A percentile compares a stretch with the other conserved stretches of the same genome.
Conservation (phyloP, 352 stramenopile species). For the Phytophthora ramorum region DNA sequence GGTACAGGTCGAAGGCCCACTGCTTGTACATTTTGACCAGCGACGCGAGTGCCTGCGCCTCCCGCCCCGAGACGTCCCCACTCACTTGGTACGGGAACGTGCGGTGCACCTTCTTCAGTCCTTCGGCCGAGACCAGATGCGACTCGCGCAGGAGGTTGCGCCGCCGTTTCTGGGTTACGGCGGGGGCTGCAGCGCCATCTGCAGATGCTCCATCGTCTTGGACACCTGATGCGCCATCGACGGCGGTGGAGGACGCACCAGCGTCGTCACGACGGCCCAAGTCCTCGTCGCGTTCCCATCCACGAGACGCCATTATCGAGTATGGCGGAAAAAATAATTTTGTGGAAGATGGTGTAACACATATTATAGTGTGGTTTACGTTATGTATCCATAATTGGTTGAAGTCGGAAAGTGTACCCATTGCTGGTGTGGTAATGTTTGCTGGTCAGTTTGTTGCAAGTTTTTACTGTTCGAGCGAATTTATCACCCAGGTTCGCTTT, state of each 20-base stretch:
- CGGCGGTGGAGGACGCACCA: not conserved
- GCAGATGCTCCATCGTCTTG: constrained; percentile 16
- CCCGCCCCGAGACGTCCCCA: constrained; percentile 58
- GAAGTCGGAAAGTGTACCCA: constrained; percentile 15
- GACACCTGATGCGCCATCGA: constrained; percentile 2
- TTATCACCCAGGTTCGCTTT: no score
- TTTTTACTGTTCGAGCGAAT: constrained; percentile 20
- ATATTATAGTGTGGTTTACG: constrained; percentile 1
- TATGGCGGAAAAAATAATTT: not conserved
- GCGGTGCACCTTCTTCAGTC: constrained; percentile 72
- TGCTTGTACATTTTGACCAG: constrained; percentile 88
- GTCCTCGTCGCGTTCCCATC: constrained; percentile 69
- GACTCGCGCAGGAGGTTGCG: constrained; percentile 71
- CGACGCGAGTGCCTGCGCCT: constrained; percentile 67
- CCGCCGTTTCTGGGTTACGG: constrained; percentile 40
- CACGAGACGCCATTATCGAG: constrained; percentile 48
- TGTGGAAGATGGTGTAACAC: constrained; percentile 1
- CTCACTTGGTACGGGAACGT: constrained; percentile 79
- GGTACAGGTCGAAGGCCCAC: constrained; percentile 86
- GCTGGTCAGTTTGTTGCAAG: not conserved
- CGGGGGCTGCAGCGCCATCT: not conserved
- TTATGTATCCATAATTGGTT: constrained; percentile 7
- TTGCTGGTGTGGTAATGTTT: not conserved
- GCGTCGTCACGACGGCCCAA: constrained; percentile 28
- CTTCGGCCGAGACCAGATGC: constrained; percentile 66